Evolutionary conservation across 441 rosid species (phyloP), one percentile per base, ranked within the genome.

Genomic region (Populus hybrid): DNA sequence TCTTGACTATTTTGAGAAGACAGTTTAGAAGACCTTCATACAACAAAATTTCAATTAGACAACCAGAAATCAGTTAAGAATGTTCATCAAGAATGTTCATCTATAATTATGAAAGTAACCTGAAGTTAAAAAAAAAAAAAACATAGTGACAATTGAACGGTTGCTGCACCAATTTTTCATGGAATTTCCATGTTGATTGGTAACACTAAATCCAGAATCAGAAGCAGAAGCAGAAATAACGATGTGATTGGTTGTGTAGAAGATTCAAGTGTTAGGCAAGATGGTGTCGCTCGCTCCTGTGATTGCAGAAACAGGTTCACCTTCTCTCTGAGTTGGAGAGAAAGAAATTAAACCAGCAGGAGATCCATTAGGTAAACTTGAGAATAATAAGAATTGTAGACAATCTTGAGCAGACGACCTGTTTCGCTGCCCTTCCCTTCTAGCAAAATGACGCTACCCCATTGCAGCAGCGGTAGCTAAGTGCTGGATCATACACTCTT

Each of bases 401-500:
- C 89, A 94, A 66, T 89, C 87, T 78, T 90, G 97, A 83, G 80
- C 83, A 78, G 93, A 87, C 38, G 92, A 86, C 81, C 96, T 89
- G 82, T 78, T 88, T 82, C 98, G 87, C 80, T 89, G 94, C 76
- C 97, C 90, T 78, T 90, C 98, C 87, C 99, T 90, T 87, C 97
- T 87, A 50, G 87, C 83, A 78, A 89, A 82, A 70, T 90, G 96
- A 34, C 91, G 93, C 70, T 94, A 89, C 30, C 96, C 97, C 95
- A 91, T 93, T 75, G 99, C 98, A 42, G 99, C 95, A 46, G 99
- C 97, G 4, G 95, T 95, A 74, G 99, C 95, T 77, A 95, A 80
- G 85, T 95, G 99, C 89, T 93, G 98, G 76, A 95, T 92, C 78
- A 93, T 91, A 66, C 95, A 93, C 84, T 93, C 99, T 86, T 95